Conservation (phyloP, 345 rosid genomes). For the Noccaea caerulescens region DNA sequence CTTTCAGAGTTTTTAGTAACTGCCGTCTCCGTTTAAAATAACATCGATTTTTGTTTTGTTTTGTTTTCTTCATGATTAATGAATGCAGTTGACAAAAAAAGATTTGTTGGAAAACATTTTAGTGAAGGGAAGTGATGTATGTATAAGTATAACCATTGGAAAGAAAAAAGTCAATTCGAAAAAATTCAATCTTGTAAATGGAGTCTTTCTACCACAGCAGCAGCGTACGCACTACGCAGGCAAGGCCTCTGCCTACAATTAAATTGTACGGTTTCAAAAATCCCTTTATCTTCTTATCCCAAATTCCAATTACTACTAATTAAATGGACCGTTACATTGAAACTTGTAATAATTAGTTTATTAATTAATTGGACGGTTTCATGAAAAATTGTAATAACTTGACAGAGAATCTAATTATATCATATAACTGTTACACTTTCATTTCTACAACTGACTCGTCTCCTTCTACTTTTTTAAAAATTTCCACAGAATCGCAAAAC, state of each 20-base stretch:
- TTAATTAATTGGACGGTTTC: slow-evolving; percentile 30
- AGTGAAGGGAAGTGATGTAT: too few relatives aligned
- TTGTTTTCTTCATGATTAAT: background rate
- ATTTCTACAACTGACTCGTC: slow-evolving; percentile 26
- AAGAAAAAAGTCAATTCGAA: too few relatives aligned
- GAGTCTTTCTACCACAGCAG: too few relatives aligned
- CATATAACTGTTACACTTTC: slow-evolving; percentile 34
- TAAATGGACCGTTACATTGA: slow-evolving; percentile 31
- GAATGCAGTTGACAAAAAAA: background rate
- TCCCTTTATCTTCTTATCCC: background rate
- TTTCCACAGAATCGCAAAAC: slow-evolving; percentile 17
- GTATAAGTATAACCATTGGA: too few relatives aligned
- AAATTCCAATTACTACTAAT: slow-evolving; percentile 4
- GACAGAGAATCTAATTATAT: slow-evolving; percentile 21
- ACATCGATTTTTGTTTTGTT: background rate
- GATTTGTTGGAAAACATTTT: too few relatives aligned
- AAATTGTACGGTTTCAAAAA: background rate
- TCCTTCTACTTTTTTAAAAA: slow-evolving; percentile 11
- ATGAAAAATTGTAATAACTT: slow-evolving; percentile 1
- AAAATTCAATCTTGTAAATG: too few relatives aligned
- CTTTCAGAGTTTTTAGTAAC: background rate
- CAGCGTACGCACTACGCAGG: too few relatives aligned
- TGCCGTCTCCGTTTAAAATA: background rate
- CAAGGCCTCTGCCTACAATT: background rate
- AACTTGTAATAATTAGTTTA: slow-evolving; percentile 4